phyloP scores from a whole-genome alignment of 148 eudicot species.

The Dianthus caryophyllus region DNA sequence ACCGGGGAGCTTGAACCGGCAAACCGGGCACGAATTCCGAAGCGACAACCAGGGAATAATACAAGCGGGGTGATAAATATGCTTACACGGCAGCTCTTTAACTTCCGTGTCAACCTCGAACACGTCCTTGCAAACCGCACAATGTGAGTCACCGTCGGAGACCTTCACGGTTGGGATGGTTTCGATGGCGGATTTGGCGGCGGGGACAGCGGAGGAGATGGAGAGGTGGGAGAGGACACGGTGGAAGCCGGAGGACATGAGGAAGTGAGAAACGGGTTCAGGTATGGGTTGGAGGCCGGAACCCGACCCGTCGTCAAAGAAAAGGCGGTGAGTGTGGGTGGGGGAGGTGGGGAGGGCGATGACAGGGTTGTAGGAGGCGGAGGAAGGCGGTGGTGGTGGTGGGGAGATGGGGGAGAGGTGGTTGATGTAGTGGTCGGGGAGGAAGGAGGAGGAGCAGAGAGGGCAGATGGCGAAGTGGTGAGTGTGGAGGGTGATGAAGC shows the following conservation, averaged over 20 bases:
- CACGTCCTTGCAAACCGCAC: slow-evolving; percentile 50
- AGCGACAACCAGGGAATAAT: slow-evolving; percentile 46
- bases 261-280: slow-evolving; percentile 29
- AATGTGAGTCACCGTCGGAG: slow-evolving; percentile 27
- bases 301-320: slow-evolving; percentile 34
- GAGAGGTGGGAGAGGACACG: too few relatives aligned
- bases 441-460: slow-evolving; percentile 37
- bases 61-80: slow-evolving; percentile 47
- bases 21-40: slow-evolving; percentile 51
- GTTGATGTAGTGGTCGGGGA: slow-evolving; percentile 34
- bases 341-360: slow-evolving; percentile 30
- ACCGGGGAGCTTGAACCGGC: slow-evolving; percentile 39
- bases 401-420: slow-evolving; percentile 21
- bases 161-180: slow-evolving; percentile 34
- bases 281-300: slow-evolving; percentile 41
- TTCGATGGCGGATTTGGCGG: slow-evolving; percentile 44
- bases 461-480: slow-evolving; percentile 34
- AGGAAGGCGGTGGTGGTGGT: slow-evolving; percentile 11
- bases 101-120: slow-evolving; percentile 34
- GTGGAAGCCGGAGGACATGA: slow-evolving; percentile 28
- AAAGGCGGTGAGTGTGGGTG: slow-evolving; percentile 27
- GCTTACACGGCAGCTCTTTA: slow-evolving; percentile 51
- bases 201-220: slow-evolving; percentile 26
- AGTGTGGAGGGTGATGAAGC: slow-evolving; percentile 28
- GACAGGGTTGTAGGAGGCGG: slow-evolving; percentile 33